Base-by-base conservation (phyloP, 2,329 filamentous ascomycete species). In the Epichloe glyceriae region DNA sequence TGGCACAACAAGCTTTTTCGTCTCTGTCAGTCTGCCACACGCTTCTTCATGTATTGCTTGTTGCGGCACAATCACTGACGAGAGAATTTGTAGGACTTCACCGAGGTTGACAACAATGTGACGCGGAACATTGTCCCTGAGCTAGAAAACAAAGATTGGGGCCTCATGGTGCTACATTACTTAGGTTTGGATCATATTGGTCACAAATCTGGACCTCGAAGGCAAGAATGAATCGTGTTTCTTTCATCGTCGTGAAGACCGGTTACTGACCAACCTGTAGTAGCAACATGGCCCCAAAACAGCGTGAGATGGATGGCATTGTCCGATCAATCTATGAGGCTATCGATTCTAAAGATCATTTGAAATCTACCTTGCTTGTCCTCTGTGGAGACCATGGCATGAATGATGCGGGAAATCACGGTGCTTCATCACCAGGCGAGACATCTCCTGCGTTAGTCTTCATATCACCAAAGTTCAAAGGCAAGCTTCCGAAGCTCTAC, bases 341-440 rank as follows among this genome's bases (percentile, higher is more conserved):
- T 6, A 85, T 98, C 56, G 76, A 85, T 60, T 75, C 74, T 4
- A 70, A 86, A 51, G 63, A 76, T 1, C 85, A 95, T 64, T 79
- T 96, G 1, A 63, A 79, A 34, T 85, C 86, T 4, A 89, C 91
- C 0, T 70, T 98, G 2, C 76, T 98, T 44, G 82, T 98, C 3
- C 70, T 98, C 6, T 88, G 85, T 51, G 93, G 93, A 51, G 94
- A 98, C 60, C 93, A 98, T 63, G 93, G 93, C n/a, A 98, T 98
- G 93, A 98, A 97, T 59, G 91, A 97, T 59, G 93, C 88, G 19
- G 93, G 93, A 2, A 97, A 97, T 58, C 93, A 98, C 64, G 93
- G 93, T 33, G 93, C 91, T 39, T 96, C 91, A 10, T 90, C 90
- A 0, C 80, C 88, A 1, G 91, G 93, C 42, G 93, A 98, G 70